Evolutionary conservation across 805 yeast species (phyloP).

Genomic region (Ogataea siamensis): DNA sequence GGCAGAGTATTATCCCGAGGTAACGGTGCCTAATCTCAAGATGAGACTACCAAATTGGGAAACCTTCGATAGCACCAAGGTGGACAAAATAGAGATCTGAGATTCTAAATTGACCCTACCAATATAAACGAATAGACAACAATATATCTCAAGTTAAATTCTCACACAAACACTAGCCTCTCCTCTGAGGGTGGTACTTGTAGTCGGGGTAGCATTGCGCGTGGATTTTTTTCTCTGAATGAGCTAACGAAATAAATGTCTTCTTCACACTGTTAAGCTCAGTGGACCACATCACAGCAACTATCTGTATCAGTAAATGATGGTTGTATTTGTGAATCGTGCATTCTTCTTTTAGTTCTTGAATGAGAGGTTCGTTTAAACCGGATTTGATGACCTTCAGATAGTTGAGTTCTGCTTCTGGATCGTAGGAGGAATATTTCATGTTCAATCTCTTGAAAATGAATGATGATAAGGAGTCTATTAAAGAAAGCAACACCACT

Average conservation of each 20-base stretch:
- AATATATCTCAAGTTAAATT: neutral
- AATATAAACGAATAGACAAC: conserved; percentile 4
- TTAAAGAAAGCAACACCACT: conserved; percentile 31
- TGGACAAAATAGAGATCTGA: conserved; percentile 12
- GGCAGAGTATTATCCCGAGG: conserved; percentile 35
- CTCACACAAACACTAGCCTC: conserved; percentile 3
- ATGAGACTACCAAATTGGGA: conserved; percentile 26
- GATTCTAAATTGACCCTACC: neutral
- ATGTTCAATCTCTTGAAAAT: conserved; percentile 18
- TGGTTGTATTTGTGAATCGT: conserved; percentile 37
- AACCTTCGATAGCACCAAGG: conserved; percentile 16
- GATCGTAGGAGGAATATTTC: conserved; percentile 20
- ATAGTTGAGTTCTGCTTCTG: conserved; percentile 16
- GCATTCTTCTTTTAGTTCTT: conserved; percentile 15
- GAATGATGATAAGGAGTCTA: conserved; percentile 25
- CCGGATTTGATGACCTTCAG: conserved; percentile 14
- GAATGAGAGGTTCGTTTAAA: conserved; percentile 9
- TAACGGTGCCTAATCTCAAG: conserved; percentile 19
- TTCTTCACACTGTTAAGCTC: conserved; percentile 38
- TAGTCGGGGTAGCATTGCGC: conserved; percentile 42
- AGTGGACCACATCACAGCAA: conserved; percentile 46
- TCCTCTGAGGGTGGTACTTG: conserved; percentile 42
- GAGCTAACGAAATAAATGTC: conserved; percentile 37
- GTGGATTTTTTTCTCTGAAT: conserved; percentile 42
- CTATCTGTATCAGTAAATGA: conserved; percentile 40